Conservation (phyloP, 78 protist genomes). For the Mantamonas sphyraenae region DNA sequence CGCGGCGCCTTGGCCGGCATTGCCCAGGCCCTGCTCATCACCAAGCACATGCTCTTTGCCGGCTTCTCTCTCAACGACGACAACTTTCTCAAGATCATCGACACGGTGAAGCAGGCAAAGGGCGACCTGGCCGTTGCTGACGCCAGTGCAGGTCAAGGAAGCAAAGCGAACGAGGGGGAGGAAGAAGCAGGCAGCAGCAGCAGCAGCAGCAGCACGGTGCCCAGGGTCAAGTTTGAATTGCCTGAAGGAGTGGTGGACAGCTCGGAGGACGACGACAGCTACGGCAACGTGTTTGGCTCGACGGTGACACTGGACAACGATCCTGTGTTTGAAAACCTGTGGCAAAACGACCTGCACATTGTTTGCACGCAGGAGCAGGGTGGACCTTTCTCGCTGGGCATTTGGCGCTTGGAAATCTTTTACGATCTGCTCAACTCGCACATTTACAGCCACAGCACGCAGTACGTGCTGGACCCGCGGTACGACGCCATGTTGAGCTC, state of each 20-base stretch:
- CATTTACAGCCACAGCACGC: neutral
- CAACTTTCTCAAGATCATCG: conserved; percentile 39
- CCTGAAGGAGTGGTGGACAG: neutral
- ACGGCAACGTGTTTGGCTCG: neutral
- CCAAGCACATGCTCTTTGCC: conserved; percentile 54
- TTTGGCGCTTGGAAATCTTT: conserved; percentile 2
- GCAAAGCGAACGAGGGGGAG: neutral
- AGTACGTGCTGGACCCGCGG: conserved; percentile 11
- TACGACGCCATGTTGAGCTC: conserved; percentile 12
- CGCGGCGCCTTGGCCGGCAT: conserved; percentile 53
- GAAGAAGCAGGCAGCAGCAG: too few species aligned
- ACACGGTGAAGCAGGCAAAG: conserved; percentile 3
- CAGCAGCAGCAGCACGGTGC: neutral
- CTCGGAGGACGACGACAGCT: neutral
- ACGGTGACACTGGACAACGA: neutral
- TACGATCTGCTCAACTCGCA: conserved; percentile 11
- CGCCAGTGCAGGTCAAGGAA: neutral
- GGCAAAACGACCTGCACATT: conserved; percentile 2
- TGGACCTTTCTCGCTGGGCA: neutral
- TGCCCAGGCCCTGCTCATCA: conserved; percentile 43
- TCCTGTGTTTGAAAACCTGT: neutral
- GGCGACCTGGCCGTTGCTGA: neutral
- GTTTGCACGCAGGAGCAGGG: neutral
- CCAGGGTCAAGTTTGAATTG: neutral
- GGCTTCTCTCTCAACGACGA: conserved; percentile 60